Conservation (phyloP, 2,329 filamentous ascomycete species). For the Monosporascus sp. region DNA sequence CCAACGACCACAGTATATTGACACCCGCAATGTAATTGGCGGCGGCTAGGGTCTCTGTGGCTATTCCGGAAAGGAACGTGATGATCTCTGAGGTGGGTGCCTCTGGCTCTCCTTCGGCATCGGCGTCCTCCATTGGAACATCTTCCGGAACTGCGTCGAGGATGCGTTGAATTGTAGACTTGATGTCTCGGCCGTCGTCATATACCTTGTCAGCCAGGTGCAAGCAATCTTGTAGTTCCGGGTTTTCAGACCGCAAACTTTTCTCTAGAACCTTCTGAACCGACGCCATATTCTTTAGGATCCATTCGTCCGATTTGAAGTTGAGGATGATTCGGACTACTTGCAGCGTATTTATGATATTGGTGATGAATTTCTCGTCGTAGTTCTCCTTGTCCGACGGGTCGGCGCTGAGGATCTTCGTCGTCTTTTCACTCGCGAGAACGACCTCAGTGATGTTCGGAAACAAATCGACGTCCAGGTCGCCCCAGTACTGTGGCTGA, state of each 20-base stretch:
- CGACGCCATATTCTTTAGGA: constrained; percentile 67
- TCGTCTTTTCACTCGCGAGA: constrained; percentile 73
- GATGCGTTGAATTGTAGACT: constrained; percentile 73
- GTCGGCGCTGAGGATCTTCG: constrained; percentile 52
- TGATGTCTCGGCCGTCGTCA: constrained; percentile 64
- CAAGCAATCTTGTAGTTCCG: constrained; percentile 89
- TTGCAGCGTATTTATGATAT: constrained; percentile 90
- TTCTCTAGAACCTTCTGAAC: constrained; percentile 90
- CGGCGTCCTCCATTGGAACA: constrained; percentile 65
- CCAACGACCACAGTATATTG: constrained; percentile 89
- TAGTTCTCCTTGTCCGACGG: constrained; percentile 62
- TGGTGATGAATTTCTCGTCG: constrained; percentile 79
- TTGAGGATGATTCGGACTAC: constrained; percentile 86
- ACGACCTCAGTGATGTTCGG: constrained; percentile 85
- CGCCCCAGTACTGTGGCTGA: constrained; percentile 83
- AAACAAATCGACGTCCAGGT: constrained; percentile 86
- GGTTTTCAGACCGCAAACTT: constrained; percentile 77
- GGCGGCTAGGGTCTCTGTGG: constrained; percentile 79
- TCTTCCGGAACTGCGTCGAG: constrained; percentile 84
- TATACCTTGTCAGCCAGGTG: constrained; percentile 67
- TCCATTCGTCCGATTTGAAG: constrained; percentile 85
- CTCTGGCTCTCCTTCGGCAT: constrained; percentile 80
- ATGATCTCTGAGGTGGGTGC: constrained; percentile 82
- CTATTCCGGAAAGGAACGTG: constrained; percentile 75
- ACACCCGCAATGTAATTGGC: constrained; percentile 81